These are phyloP conservation scores for Mycosphaerella sp. DNA, from an alignment of 2,329 filamentous ascomycete genomes.

Conservation along the genomic window DNA sequence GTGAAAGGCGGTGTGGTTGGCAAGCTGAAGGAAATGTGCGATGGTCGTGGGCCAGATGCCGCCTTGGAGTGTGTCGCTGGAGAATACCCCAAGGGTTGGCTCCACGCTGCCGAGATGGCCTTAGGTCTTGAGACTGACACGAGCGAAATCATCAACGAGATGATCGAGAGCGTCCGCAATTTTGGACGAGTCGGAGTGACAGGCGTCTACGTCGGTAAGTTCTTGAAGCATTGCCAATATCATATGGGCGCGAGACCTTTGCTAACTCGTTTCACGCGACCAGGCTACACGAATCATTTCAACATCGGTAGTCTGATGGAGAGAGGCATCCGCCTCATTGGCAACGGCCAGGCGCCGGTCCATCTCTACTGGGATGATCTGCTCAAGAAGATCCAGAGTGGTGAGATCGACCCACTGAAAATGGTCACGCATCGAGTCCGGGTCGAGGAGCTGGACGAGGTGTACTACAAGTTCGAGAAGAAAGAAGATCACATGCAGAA, in stretches of 20 bases:
- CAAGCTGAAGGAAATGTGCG: slow-evolving; percentile 66
- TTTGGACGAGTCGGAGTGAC: slow-evolving; percentile 72
- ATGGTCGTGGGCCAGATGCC: slow-evolving; percentile 64
- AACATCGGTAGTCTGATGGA: slow-evolving; percentile 82
- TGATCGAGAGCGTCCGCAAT: slow-evolving; percentile 66
- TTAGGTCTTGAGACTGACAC: slow-evolving; percentile 76
- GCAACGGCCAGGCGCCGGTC: slow-evolving; percentile 65
- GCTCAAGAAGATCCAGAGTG: slow-evolving; percentile 60
- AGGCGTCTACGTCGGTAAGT: slow-evolving; percentile 54
- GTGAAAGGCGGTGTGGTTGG: slow-evolving; percentile 57
- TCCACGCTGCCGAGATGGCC: slow-evolving; percentile 54
- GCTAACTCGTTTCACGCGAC: too few relatives aligned
- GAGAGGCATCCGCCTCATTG: slow-evolving; percentile 72
- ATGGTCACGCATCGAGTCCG: slow-evolving; percentile 74
- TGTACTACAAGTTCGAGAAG: slow-evolving; percentile 62
- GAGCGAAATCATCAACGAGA: slow-evolving; percentile 72
- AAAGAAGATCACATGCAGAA: slow-evolving; percentile 72
- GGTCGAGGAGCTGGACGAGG: slow-evolving; percentile 46
- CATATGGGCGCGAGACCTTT: too few relatives aligned
- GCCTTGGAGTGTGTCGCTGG: slow-evolving; percentile 62
- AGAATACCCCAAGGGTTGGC: slow-evolving; percentile 58
- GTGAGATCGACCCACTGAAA: slow-evolving; percentile 65
- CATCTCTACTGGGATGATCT: slow-evolving; percentile 79
- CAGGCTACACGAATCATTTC: slow-evolving; percentile 65
- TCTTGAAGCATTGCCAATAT: too few relatives aligned